phyloP scores from a whole-genome alignment of 305 asterid genomes.

The Solanum hybrid region DNA sequence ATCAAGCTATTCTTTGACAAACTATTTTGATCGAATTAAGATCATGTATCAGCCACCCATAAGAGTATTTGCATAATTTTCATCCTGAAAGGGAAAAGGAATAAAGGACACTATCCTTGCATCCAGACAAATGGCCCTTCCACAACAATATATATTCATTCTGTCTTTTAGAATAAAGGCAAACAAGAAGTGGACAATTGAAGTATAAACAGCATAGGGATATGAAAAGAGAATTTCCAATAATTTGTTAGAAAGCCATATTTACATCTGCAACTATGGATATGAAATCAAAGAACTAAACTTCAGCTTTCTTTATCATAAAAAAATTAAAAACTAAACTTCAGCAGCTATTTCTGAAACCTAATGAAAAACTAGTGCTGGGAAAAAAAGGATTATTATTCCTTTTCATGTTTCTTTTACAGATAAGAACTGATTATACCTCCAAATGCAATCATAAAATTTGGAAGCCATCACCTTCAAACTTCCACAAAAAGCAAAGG shows the following conservation, averaged over 20 bases:
- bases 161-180: neutral
- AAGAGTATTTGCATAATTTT: neutral
- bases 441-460: conserved; percentile 30
- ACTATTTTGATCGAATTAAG: neutral
- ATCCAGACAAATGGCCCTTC: neutral
- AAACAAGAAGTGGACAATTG: neutral
- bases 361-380: conserved; percentile 2
- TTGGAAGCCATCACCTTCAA: conserved; percentile 20
- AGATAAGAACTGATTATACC: conserved; percentile 25
- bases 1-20: neutral
- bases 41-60: neutral
- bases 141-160: neutral
- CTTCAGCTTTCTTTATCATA: conserved; percentile 2
- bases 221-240: neutral
- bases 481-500: conserved; percentile 16
- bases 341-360: conserved; percentile 13
- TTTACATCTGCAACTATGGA: conserved; percentile 40
- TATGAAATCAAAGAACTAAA: conserved; percentile 21
- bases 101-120: neutral
- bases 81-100: neutral
- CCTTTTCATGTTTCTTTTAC: conserved; percentile 23
- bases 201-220: neutral
- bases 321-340: conserved; percentile 10
- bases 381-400: conserved; percentile 14
- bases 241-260: conserved; percentile 18